Percentiles rank a stretch among this genome's conserved stretches.
These are phyloP conservation scores for Saccharomycopsis synnaedendra DNA, from an alignment of 805 yeast species.

Conservation along the genomic window DNA sequence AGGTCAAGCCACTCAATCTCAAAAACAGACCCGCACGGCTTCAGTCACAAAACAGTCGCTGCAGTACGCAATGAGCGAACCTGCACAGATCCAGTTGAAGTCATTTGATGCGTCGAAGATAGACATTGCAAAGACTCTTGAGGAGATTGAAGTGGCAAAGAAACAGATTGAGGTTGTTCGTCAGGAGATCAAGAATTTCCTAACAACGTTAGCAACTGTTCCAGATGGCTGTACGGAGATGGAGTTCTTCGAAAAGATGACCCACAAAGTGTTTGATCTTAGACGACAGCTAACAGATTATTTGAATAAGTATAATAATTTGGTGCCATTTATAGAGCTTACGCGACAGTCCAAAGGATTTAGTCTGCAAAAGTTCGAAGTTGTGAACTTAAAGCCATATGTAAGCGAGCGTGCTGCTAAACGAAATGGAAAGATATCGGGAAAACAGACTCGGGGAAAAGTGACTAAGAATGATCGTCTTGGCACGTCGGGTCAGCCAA, in stretches of 20 bases:
- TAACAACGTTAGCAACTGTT: constrained; percentile 8
- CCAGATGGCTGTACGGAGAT: constrained; percentile 6
- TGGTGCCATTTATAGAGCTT: constrained; percentile 53
- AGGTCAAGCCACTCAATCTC: no score
- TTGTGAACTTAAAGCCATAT: constrained; percentile 3
- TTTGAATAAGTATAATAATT: constrained; percentile 33
- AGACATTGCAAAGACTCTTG: constrained; percentile 4
- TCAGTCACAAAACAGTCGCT: no score
- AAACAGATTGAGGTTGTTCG: constrained; percentile 13
- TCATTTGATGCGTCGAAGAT: constrained; percentile 8
- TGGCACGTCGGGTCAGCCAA: no score
- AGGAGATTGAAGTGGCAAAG: constrained; percentile 8
- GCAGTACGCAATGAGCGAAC: constrained; percentile 1
- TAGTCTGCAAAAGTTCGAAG: constrained; percentile 4
- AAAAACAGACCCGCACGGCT: no score
- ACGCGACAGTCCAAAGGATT: constrained; percentile 14
- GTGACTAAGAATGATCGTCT: no score
- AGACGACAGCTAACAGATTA: constrained; percentile 6
- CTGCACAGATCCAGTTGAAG: constrained; percentile 5
- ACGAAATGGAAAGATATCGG: background rate
- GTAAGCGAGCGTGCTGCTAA: background rate
- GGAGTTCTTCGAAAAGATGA: constrained; percentile 7
- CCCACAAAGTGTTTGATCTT: constrained; percentile 10
- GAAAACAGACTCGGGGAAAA: no score
- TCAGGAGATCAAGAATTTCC: constrained; percentile 11